Evolutionary conservation across 345 rosid species (phyloP), one percentile per base, ranked within the genome.

Genomic region (Boechera retrofracta): DNA sequence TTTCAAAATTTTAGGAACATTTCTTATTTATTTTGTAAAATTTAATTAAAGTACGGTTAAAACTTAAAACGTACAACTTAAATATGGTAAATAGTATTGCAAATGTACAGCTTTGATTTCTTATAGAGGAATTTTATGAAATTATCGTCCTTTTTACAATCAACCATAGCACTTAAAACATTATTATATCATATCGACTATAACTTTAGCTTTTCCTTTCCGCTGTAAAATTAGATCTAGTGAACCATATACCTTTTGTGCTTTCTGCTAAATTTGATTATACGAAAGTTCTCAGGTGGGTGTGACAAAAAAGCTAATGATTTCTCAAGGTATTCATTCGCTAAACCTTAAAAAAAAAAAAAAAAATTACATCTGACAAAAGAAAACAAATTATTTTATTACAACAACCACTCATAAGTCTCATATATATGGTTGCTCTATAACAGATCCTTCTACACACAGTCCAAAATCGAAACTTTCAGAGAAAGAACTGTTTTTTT

Each of bases 241-340:
- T 51, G 74, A 51, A 52, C 56, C 42, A 41, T 72, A 49, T 1
- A 48, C 5, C 73, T 66, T 72, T 77, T 59, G 6, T 58, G 77
- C 81, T 78, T 78, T 78, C 81, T 78, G 81, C 81, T 66, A 61
- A 71, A 72, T 49, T 72, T 66, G 63, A 78, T 78, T n/a, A 59
- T 51, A 72, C 51, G 58, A 72, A 78, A 78, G 69, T 72, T 72
- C 73, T 78, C 77, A 72, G 81, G 81, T 78, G 73, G 73, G 70
- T 56, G 47, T 67, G 73, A 53, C 54, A 56, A 74, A 60, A 74
- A 64, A 28, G 61, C 52, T 7, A 58, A 72, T 39, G 58, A 63
- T 63, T 64, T 44, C 49, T 84, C 64, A 51, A 59, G 39, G 55
- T 77, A 77, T 52, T 68, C 45, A 2, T 28, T 21, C 24, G 21